Conservation (phyloP, 192 early-diverging fungal species). For the Rhizophagus sp. region DNA sequence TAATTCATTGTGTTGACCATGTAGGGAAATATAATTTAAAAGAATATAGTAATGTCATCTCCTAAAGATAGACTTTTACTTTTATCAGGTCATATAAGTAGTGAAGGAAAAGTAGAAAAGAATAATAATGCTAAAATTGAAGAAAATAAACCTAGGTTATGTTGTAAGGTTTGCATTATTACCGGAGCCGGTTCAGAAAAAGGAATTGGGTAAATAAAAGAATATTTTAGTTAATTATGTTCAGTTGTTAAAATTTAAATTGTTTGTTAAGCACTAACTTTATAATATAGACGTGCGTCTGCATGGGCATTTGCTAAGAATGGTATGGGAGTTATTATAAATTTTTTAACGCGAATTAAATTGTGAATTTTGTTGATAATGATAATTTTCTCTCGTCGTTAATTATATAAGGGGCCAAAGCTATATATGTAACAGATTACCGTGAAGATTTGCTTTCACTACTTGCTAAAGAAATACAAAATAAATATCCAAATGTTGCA, state of each 20-base stretch:
- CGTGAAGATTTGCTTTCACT: slow-evolving; percentile 36
- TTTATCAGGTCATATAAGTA: background rate
- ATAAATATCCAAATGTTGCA: slow-evolving; percentile 33
- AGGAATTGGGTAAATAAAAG: slow-evolving; percentile 48
- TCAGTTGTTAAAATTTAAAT: background rate
- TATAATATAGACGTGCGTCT: slow-evolving; percentile 38
- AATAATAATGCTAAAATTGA: background rate
- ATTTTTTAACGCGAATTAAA: background rate
- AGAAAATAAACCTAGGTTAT: slow-evolving; percentile 23
- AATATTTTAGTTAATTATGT: background rate
- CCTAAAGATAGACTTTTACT: background rate
- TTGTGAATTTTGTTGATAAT: no score
- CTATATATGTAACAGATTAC: slow-evolving; percentile 49
- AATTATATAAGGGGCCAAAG: slow-evolving; percentile 27
- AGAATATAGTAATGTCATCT: background rate
- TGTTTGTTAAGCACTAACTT: background rate
- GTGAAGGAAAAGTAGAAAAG: background rate
- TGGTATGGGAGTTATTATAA: background rate
- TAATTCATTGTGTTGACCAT: no score
- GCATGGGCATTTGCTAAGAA: slow-evolving; percentile 34
- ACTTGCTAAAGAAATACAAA: slow-evolving; percentile 43
- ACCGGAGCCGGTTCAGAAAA: slow-evolving; percentile 50
- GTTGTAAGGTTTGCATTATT: slow-evolving; percentile 52
- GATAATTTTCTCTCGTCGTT: no score
- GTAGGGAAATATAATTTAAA: no score